phyloP scores from a whole-genome alignment of 176 grass and related monocot genomes.

The Otatea glauca region DNA sequence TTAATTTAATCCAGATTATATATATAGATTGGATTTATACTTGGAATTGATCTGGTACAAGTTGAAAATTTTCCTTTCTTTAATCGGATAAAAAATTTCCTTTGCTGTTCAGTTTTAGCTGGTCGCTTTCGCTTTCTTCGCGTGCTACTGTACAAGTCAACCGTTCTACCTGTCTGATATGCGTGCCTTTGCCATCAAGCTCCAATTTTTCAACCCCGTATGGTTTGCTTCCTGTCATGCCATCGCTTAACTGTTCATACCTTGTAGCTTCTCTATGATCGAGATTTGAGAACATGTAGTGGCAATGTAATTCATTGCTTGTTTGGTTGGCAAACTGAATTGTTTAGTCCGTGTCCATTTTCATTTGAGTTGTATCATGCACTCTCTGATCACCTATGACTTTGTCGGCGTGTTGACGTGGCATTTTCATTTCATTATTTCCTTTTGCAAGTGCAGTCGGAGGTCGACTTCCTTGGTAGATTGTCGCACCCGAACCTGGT shows the following conservation, averaged over 20 bases:
- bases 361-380: not conserved
- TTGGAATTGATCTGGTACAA: not conserved
- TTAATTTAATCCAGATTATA: not conserved
- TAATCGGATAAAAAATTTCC: not conserved
- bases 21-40: not conserved
- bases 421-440: not conserved
- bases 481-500: slow-evolving; percentile 88
- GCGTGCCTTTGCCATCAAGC: not conserved
- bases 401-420: not conserved
- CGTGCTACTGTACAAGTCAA: slow-evolving; percentile 28
- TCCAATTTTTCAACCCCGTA: not conserved
- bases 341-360: slow-evolving; percentile 34
- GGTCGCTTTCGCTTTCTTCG: slow-evolving; percentile 1
- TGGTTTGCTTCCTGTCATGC: not conserved
- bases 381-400: slow-evolving; percentile 4
- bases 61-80: not conserved
- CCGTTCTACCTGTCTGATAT: not conserved
- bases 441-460: slow-evolving; percentile 56
- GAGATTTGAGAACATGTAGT: slow-evolving; percentile 15
- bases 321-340: not conserved
- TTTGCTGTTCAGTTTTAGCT: not conserved
- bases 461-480: slow-evolving; percentile 86
- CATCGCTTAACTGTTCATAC: not conserved
- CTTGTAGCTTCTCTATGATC: not conserved
- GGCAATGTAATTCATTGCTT: slow-evolving; percentile 24